These are phyloP conservation scores for Clitopilus passeckerianus DNA, from an alignment of 768 basidiomycete species.

Conservation along the genomic window DNA sequence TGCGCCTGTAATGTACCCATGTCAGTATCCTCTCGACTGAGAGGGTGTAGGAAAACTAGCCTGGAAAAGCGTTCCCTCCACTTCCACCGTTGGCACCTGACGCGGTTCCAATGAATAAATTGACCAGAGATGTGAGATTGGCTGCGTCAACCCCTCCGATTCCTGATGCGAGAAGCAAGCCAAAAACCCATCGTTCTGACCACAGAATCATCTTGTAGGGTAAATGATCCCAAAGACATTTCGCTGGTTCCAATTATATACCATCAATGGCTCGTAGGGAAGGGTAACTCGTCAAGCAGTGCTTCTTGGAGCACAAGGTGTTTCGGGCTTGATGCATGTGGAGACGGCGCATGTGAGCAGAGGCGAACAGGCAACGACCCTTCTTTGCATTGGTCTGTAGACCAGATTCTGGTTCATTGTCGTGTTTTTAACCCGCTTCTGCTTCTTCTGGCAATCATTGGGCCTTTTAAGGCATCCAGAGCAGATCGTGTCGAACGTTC, in stretches of 20 bases:
- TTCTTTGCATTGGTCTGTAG: too few relatives aligned
- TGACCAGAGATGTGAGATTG: conserved; percentile 40
- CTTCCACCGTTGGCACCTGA: conserved; percentile 39
- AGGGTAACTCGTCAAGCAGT: not conserved
- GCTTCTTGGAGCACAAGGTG: not conserved
- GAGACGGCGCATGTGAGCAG: not conserved
- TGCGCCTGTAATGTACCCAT: conserved; percentile 19
- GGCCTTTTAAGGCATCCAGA: not conserved
- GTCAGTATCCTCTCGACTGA: not conserved
- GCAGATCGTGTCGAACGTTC: not conserved
- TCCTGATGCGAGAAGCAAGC: not conserved
- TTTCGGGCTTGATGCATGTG: not conserved
- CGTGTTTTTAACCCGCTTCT: too few relatives aligned
- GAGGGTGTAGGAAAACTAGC: too few relatives aligned
- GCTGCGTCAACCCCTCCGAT: conserved; percentile 7
- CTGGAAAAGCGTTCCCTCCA: conserved; percentile 46
- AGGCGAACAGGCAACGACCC: too few relatives aligned
- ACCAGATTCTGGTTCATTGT: too few relatives aligned
- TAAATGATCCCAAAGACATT: not conserved
- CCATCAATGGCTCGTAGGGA: not conserved
- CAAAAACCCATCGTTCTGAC: not conserved
- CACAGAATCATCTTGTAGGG: not conserved
- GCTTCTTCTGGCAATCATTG: too few relatives aligned
- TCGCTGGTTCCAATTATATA: not conserved
- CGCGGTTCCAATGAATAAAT: conserved; percentile 47